A percentile compares a stretch with the other conserved stretches of the same genome.
Evolutionary conservation across 1,139 yeast genomes (phyloP).

Genomic region (Yamadazyma triangularis): DNA sequence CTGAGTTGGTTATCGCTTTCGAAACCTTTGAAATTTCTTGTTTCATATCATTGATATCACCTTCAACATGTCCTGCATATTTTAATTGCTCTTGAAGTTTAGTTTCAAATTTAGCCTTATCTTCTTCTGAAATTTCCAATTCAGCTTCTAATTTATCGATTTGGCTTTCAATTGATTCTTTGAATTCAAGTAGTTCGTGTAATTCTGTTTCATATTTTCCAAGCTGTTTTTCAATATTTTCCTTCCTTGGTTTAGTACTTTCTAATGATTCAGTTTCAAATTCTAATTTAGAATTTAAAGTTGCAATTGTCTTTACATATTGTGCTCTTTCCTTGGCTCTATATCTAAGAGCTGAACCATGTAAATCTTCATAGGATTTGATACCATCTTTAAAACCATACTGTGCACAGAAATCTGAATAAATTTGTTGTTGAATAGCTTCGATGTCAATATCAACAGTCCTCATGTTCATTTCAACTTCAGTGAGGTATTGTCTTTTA

Average conservation of each 20-base stretch:
- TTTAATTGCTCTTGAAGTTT: slow-evolving; percentile 24
- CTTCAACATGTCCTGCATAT: slow-evolving; percentile 23
- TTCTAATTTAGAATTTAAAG: slow-evolving; percentile 54
- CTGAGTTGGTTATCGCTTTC: slow-evolving; percentile 34
- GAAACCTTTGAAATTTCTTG: slow-evolving; percentile 22
- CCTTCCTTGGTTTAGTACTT: slow-evolving; percentile 46
- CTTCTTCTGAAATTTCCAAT: slow-evolving; percentile 39
- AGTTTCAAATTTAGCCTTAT: slow-evolving; percentile 23
- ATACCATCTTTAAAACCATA: slow-evolving; percentile 51
- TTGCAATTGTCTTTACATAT: slow-evolving; percentile 56
- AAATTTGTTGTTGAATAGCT: slow-evolving; percentile 42
- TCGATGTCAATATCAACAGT: slow-evolving; percentile 24
- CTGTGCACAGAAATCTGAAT: slow-evolving; percentile 48
- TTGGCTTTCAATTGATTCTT: slow-evolving; percentile 28
- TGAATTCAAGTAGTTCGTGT: slow-evolving; percentile 22
- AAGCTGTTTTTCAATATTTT: slow-evolving; percentile 30
- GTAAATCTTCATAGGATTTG: slow-evolving; percentile 62
- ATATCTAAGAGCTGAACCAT: slow-evolving; percentile 57
- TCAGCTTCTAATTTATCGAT: slow-evolving; percentile 49
- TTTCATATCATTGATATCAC: slow-evolving; percentile 30
- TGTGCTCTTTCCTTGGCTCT: slow-evolving; percentile 63
- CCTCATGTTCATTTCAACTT: slow-evolving; percentile 26
- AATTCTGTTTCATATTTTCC: slow-evolving; percentile 28
- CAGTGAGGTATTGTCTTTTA: slow-evolving; percentile 19
- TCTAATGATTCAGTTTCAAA: slow-evolving; percentile 59